Percentiles rank a stretch among this genome's conserved stretches.
These are phyloP conservation scores for Lophium mytilinum DNA, from an alignment of 495 filamentous ascomycete genomes.

Conservation along the genomic window DNA sequence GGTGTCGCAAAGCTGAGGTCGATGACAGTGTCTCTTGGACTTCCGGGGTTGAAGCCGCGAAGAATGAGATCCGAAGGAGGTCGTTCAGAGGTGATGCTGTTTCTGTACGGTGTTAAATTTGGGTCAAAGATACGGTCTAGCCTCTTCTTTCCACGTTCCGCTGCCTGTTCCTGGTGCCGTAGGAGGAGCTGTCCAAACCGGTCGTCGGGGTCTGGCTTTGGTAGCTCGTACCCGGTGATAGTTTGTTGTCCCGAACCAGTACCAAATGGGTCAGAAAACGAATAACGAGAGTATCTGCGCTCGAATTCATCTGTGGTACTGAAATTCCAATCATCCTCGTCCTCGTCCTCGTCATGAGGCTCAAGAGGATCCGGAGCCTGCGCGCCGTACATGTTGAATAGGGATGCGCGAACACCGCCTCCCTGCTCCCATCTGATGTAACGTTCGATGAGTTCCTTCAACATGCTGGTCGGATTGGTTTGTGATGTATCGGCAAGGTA, in stretches of 20 bases:
- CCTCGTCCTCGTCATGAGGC: conserved; percentile 35
- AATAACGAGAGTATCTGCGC: conserved; percentile 29
- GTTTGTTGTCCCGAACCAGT: conserved; percentile 1
- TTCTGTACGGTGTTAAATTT: conserved; percentile 18
- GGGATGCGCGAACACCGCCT: conserved; percentile 74
- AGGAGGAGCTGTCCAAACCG: conserved; percentile 22
- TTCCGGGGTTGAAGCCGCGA: conserved; percentile 27
- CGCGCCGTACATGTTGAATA: conserved; percentile 71
- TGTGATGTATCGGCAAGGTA: conserved; percentile 57
- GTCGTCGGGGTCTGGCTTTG: conserved; percentile 13
- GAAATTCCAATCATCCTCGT: conserved; percentile 80
- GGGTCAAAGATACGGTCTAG: conserved; percentile 32
- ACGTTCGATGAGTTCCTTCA: conserved; percentile 64
- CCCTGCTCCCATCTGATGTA: conserved; percentile 81
- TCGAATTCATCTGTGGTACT: conserved; percentile 82
- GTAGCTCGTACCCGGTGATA: conserved; percentile 19
- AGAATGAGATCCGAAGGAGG: conserved; percentile 30
- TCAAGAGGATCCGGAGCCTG: conserved; percentile 47
- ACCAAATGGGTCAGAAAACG: conserved; percentile 14
- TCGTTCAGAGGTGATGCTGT: conserved; percentile 10
- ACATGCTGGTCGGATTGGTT: conserved; percentile 53
- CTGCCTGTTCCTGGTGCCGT: conserved; percentile 21
- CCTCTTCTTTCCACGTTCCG: conserved; percentile 18
- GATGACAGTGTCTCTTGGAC: conserved; percentile 33
- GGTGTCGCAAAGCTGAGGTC: conserved; percentile 47